Evolutionary conservation across 2,329 filamentous ascomycete genomes (phyloP), one percentile per base, ranked within the genome.

Genomic region (Beauveria sp.): DNA sequence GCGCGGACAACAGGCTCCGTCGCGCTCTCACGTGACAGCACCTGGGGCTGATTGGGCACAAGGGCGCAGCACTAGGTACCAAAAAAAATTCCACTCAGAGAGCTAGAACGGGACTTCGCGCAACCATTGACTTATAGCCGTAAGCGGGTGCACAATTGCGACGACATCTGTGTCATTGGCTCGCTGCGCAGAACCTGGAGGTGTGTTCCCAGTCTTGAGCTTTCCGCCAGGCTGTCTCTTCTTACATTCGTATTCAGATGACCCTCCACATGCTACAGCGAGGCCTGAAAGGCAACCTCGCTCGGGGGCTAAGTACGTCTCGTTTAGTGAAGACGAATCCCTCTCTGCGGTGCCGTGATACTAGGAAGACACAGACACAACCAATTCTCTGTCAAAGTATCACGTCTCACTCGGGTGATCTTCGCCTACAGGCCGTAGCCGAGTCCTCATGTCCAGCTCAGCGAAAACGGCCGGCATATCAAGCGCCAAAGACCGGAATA

Each of bases 401-500:
- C 4, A 12, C 18, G 18, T 24, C 50, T n/a, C 44, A 55, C 18
- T 43, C 41, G 16, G 62, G 55, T 57, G 46, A 55, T 66, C 56
- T 59, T 63, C 34, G 53, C 44, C 47, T 53, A 3, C 46, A 58
- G 26, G 12, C 48, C 8, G 37, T 30, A 26, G 16, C 34, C 16
- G 41, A 48, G 34, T 9, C 51, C 3, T 22, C 43, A 22, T 41
- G 20, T 24, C 9, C 12, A 8, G 22, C 46, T 51, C n/a, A 54
- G 16, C 34, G 44, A 46, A 28, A 47, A 4, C 30, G 58, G 47
- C 59, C 68, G 20, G 67, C 71, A n/a, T 93, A 93, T 71, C 72
- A 74, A n/a, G 81, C 86, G n/a, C 90, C 91, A 3, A 86, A 78
- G 18, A 84, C 83, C 0, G 90, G 91, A 16, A 69, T 94, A 5